Conservation (phyloP, 139 green algal species). For the Edaphochlamys debaryana region DNA sequence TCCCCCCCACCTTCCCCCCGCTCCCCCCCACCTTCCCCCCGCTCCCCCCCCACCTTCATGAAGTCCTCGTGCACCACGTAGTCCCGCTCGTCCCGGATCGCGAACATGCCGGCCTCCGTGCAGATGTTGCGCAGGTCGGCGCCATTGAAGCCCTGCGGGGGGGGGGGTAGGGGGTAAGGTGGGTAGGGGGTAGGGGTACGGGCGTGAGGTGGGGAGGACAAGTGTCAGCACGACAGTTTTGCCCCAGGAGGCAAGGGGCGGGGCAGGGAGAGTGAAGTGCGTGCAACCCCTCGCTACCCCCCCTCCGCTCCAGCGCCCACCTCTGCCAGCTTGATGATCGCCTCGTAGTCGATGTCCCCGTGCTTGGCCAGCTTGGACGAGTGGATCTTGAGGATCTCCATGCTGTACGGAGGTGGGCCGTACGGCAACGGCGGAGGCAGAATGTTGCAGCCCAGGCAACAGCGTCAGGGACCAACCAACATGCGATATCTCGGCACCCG, state of each 20-base stretch:
- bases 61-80: slow-evolving; percentile 98
- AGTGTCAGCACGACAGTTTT: too few relatives aligned
- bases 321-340: slow-evolving; percentile 96
- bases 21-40: not conserved
- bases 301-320: not conserved
- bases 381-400: slow-evolving; percentile 99
- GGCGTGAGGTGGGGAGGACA: too few relatives aligned
- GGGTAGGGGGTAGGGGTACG: not conserved
- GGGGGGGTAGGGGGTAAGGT: not conserved
- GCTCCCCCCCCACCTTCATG: slow-evolving; percentile 88
- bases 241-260: too few relatives aligned
- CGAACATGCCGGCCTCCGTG: slow-evolving; percentile 97
- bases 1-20: not conserved
- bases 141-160: slow-evolving; percentile 92
- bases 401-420: slow-evolving; percentile 70
- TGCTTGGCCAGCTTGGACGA: slow-evolving; percentile 93
- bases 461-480: too few relatives aligned
- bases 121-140: slow-evolving; percentile 99
- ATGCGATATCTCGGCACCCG: too few relatives aligned
- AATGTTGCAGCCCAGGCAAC: too few relatives aligned
- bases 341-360: slow-evolving; percentile 99
- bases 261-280: too few relatives aligned
- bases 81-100: slow-evolving; percentile 97
- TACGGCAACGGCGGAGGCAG: too few relatives aligned
- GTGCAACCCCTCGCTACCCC: too few relatives aligned